Percentiles rank a stretch among this genome's conserved stretches.
phyloP scores from a whole-genome alignment of 805 yeast genomes.

The Yarrowia hollandica region DNA sequence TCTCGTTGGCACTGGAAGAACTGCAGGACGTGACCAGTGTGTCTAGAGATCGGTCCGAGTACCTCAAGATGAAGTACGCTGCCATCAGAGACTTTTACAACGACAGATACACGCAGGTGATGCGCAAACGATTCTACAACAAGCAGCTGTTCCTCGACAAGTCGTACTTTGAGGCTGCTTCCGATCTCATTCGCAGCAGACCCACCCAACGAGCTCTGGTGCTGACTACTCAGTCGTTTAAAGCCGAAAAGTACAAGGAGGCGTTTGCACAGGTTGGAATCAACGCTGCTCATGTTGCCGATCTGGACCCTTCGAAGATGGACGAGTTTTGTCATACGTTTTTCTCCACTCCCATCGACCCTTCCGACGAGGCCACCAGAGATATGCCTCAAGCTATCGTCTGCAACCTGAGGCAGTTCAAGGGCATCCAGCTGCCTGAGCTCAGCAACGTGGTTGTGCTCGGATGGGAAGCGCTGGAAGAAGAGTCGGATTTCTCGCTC shows the following conservation, averaged over 20 bases:
- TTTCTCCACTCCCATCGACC: conserved; percentile 10
- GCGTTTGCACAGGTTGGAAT: conserved; percentile 6
- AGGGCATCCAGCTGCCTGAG: conserved; percentile 7
- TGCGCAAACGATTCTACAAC: conserved; percentile 14
- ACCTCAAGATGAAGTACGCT: conserved; percentile 15
- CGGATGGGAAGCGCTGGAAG: conserved; percentile 25
- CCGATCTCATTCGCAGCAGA: not conserved
- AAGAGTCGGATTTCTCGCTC: conserved; percentile 18
- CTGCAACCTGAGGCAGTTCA: conserved; percentile 7
- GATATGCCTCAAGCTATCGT: conserved; percentile 23
- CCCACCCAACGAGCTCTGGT: conserved; percentile 7
- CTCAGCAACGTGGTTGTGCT: conserved; percentile 8
- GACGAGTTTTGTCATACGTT: not conserved
- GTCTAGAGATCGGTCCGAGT: not conserved
- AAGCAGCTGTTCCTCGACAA: conserved; percentile 4
- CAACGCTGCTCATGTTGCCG: conserved; percentile 26
- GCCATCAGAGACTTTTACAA: conserved; percentile 15
- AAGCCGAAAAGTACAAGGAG: conserved; percentile 20
- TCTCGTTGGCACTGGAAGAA: conserved; percentile 11
- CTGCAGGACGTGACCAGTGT: not conserved
- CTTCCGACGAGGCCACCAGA: not conserved
- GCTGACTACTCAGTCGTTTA: conserved; percentile 11
- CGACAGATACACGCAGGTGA: conserved; percentile 14
- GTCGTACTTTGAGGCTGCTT: conserved; percentile 15
- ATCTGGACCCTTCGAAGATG: conserved; percentile 12